A percentile compares a stretch with the other conserved stretches of the same genome.
Conservation (phyloP, 2,329 filamentous ascomycete species). For the Herpotrichia juniperi region DNA sequence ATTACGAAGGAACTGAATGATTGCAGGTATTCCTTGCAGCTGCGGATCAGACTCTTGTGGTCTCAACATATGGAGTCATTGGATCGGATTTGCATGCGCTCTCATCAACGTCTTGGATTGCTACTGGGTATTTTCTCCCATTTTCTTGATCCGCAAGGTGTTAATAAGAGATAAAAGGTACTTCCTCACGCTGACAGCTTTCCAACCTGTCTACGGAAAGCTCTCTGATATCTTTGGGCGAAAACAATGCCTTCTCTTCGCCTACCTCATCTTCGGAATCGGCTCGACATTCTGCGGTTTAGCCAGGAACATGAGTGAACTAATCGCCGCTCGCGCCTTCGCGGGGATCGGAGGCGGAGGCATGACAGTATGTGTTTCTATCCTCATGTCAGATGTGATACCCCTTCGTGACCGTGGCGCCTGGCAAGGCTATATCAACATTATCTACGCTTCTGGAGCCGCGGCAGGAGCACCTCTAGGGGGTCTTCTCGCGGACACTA, state of each 20-base stretch:
- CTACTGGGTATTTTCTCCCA: slow-evolving; percentile 56
- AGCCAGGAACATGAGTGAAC: slow-evolving; percentile 66
- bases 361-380: slow-evolving; percentile 72
- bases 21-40: slow-evolving; percentile 72
- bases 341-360: slow-evolving; percentile 73
- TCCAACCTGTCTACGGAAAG: slow-evolving; percentile 76
- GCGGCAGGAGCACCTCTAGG: slow-evolving; percentile 72
- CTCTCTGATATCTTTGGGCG: slow-evolving; percentile 74
- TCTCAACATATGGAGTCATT: slow-evolving; percentile 79
- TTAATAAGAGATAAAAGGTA: slow-evolving; percentile 54
- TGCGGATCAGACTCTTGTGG: slow-evolving; percentile 76
- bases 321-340: slow-evolving; percentile 69
- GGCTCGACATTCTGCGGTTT: slow-evolving; percentile 70
- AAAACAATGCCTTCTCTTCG: slow-evolving; percentile 68
- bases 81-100: slow-evolving; percentile 76
- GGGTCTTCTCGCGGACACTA: slow-evolving; percentile 72
- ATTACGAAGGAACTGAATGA: not conserved
- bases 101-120: slow-evolving; percentile 78
- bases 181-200: slow-evolving; percentile 75
- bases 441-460: slow-evolving; percentile 73
- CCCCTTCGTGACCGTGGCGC: slow-evolving; percentile 71
- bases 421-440: slow-evolving; percentile 77
- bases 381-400: slow-evolving; percentile 74
- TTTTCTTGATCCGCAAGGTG: not conserved
- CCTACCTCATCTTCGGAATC: slow-evolving; percentile 68